A percentile compares a stretch with the other conserved stretches of the same genome.
These are phyloP conservation scores for Fusarium sarcochroum DNA, from an alignment of 2,329 filamentous ascomycete species.

Conservation along the genomic window DNA sequence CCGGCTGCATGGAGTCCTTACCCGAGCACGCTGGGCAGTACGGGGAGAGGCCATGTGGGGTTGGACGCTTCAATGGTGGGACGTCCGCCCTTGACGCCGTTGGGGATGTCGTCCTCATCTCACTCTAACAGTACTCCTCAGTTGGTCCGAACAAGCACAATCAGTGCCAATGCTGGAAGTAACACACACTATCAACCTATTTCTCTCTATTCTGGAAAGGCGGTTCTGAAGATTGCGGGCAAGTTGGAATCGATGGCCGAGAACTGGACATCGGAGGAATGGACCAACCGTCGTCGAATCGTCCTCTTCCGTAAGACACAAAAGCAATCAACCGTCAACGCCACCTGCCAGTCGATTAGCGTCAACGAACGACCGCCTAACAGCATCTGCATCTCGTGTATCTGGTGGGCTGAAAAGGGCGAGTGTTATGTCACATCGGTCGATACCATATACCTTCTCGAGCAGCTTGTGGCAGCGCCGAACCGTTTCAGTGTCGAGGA, in stretches of 20 bases:
- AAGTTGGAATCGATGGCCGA: constrained; percentile 88
- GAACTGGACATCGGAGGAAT: constrained; percentile 87
- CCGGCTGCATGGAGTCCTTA: constrained; percentile 60
- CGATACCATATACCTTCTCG: constrained; percentile 94
- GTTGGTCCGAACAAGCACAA: constrained; percentile 70
- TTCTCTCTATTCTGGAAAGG: constrained; percentile 86
- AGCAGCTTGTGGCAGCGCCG: constrained; percentile 83
- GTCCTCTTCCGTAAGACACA: constrained; percentile 91
- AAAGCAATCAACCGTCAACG: constrained; percentile 82
- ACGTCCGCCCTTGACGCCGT: constrained; percentile 62
- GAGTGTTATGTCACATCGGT: constrained; percentile 97
- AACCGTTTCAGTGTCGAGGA: constrained; percentile 94
- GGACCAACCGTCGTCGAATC: constrained; percentile 82
- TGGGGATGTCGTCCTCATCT: constrained; percentile 62
- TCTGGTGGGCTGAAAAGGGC: constrained; percentile 93
- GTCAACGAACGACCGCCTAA: constrained; percentile 84
- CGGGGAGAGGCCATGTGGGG: constrained; percentile 60
- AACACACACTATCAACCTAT: constrained; percentile 79
- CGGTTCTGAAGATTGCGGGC: constrained; percentile 85
- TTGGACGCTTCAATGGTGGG: constrained; percentile 60
- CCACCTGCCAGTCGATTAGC: constrained; percentile 83
- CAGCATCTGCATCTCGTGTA: constrained; percentile 96
- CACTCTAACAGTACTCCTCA: constrained; percentile 57
- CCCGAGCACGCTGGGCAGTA: constrained; percentile 57
- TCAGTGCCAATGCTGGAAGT: constrained; percentile 56